phyloP scores from a whole-genome alignment of 2,329 filamentous ascomycete species.

The Penicillium olsonii region DNA sequence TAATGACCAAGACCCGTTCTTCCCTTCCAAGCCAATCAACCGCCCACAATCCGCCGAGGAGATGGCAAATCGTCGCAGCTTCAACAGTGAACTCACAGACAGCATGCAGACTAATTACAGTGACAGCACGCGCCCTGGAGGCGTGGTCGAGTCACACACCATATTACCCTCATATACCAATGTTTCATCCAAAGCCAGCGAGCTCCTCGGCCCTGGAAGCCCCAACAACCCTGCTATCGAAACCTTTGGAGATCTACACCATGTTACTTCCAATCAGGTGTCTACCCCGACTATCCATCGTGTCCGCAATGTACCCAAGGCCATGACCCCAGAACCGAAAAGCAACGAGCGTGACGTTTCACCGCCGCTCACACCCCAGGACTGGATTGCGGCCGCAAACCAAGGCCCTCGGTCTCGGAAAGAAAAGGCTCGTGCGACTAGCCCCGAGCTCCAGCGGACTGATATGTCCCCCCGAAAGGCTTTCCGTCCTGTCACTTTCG shows the following conservation, averaged over 20 bases:
- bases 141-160: constrained; percentile 26
- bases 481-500: constrained; percentile 28
- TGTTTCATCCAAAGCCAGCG: constrained; percentile 28
- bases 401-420: constrained; percentile 24
- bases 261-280: constrained; percentile 21
- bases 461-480: constrained; percentile 8
- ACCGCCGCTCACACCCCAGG: constrained; percentile 41
- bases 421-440: constrained; percentile 6
- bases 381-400: constrained; percentile 45
- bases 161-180: constrained; percentile 36
- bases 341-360: constrained; percentile 22
- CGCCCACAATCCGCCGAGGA: constrained; percentile 39
- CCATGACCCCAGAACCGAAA: constrained; percentile 14
- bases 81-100: constrained; percentile 31
- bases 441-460: constrained; percentile 3
- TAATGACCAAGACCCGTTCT: constrained; percentile 21
- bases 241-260: constrained; percentile 22
- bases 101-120: constrained; percentile 37
- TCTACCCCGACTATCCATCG: constrained; percentile 26
- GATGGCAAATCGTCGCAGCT: constrained; percentile 33
- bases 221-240: constrained; percentile 25
- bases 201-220: constrained; percentile 26
- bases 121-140: constrained; percentile 30
- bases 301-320: constrained; percentile 22
- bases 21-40: constrained; percentile 23